Percentiles rank a stretch among this genome's conserved stretches.
These are phyloP conservation scores for Carallia pectinifolia DNA, from an alignment of 345 rosid genomes.

Conservation along the genomic window DNA sequence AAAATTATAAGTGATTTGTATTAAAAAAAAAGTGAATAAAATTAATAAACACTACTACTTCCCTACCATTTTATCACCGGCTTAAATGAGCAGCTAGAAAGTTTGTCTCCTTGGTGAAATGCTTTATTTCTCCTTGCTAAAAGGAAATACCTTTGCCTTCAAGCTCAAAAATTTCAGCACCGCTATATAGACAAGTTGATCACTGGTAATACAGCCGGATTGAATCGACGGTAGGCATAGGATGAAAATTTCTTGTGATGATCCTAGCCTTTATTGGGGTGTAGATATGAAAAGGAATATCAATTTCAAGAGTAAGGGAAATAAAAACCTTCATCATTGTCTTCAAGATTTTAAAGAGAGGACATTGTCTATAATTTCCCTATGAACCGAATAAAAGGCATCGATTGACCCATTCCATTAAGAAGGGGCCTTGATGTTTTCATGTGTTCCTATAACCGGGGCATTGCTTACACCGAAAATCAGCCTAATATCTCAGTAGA, in stretches of 20 bases:
- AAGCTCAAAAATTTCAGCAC: background rate
- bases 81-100: conserved; percentile 36
- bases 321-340: background rate
- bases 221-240: background rate
- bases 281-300: background rate
- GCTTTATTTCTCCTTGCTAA: background rate
- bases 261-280: background rate
- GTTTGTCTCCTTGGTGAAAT: background rate
- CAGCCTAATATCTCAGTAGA: no score
- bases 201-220: background rate
- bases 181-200: background rate
- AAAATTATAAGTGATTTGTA: no score
- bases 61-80: no score
- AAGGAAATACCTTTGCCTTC: background rate
- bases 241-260: no score
- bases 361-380: background rate
- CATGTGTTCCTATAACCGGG: no score
- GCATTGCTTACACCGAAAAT: no score
- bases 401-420: no score
- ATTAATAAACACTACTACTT: no score
- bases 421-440: no score
- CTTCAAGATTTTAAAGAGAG: background rate
- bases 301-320: background rate
- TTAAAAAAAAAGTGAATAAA: no score
- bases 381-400: no score